These are phyloP conservation scores for Filosporella fistucella DNA, from an alignment of 495 filamentous ascomycete species.

Conservation along the genomic window DNA sequence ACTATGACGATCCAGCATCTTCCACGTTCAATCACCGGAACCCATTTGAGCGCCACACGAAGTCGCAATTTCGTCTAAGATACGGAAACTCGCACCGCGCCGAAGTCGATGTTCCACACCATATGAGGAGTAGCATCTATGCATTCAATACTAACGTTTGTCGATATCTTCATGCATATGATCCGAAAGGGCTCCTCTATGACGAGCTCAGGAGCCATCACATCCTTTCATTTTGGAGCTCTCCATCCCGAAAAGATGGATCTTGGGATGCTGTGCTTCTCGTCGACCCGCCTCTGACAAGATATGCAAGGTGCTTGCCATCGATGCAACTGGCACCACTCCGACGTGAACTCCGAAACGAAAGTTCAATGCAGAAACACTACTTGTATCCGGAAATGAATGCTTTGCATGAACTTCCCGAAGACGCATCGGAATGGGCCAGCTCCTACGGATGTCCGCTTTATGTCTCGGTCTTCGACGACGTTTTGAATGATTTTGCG, in stretches of 20 bases:
- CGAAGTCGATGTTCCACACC: conserved; percentile 4
- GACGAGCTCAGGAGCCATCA: conserved; percentile 10
- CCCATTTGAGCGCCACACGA: conserved; percentile 6
- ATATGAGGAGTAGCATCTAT: conserved; percentile 3
- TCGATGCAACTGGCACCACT: conserved; percentile 4
- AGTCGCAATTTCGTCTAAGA: conserved; percentile 7
- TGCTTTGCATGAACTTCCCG: conserved; percentile 5
- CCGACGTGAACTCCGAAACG: conserved; percentile 4
- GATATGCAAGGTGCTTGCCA: conserved; percentile 2
- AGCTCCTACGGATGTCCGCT: conserved; percentile 1
- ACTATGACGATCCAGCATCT: conserved; percentile 10
- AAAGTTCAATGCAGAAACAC: conserved; percentile 8
- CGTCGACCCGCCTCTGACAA: conserved; percentile 3
- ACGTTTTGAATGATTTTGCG: conserved; percentile 2
- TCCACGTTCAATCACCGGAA: conserved; percentile 9
- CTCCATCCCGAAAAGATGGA: conserved; percentile 3
- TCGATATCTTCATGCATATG: conserved; percentile 9
- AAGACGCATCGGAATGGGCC: conserved; percentile 4
- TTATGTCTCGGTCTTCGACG: conserved; percentile 4
- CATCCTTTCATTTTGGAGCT: conserved; percentile 9
- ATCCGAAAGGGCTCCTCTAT: conserved; percentile 5
- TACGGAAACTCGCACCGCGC: conserved; percentile 5
- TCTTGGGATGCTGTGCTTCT: conserved; percentile 10
- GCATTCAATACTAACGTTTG: conserved; percentile 7
- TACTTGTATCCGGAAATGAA: conserved; percentile 9